Evolutionary conservation across 2,329 filamentous ascomycete species (phyloP), one percentile per base, ranked within the genome.

Genomic region (Tolypocladium album): DNA sequence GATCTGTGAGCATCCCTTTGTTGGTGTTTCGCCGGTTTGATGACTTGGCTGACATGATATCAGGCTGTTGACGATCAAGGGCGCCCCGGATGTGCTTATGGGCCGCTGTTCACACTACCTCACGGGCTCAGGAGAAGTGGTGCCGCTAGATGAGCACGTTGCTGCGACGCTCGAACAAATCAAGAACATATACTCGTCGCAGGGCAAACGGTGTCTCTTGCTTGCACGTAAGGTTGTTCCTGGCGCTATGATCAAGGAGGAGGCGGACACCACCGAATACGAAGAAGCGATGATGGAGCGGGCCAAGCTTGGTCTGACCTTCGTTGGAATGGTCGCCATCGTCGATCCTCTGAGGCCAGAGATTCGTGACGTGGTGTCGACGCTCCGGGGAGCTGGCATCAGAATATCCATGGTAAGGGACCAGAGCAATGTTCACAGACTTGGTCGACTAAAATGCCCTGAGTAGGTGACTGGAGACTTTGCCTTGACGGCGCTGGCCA

Each of bases 321-420:
- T 93, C 63, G 83, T 88, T 34, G 90, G 90, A 17, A 75, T 95
- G 4, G 83, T 92, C 34, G 89, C 88, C 47, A 85, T 94, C 39
- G 89, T 91, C 58, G 90, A 93, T 65, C 90, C 90, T 1, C 85
- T 89, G 59, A 85, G 89, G 0, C 81, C 85, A 0, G 89, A 92
- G 69, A 90, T 90, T 4, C 84, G 82, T 0, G 81, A 80, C 2
- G 84, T 88, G 0, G 83, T 90, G 50, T 74, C 76, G n/a, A 88
- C 82, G 0, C 77, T 91, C 20, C 82, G 88, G 15, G 78, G 82
- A 1, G 89, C 89, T 4, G 87, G 87, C 1, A 88, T 92, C 59
- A 79, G 86, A n/a, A 85, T 91, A 38, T 87, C 89, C 71, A 92
- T 92, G 88, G 88, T 83, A 65, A 66, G 68, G 58, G 4, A 6